These are phyloP conservation scores for Fusarium algeriense DNA, from an alignment of 2,329 filamentous ascomycete genomes.

Conservation along the genomic window DNA sequence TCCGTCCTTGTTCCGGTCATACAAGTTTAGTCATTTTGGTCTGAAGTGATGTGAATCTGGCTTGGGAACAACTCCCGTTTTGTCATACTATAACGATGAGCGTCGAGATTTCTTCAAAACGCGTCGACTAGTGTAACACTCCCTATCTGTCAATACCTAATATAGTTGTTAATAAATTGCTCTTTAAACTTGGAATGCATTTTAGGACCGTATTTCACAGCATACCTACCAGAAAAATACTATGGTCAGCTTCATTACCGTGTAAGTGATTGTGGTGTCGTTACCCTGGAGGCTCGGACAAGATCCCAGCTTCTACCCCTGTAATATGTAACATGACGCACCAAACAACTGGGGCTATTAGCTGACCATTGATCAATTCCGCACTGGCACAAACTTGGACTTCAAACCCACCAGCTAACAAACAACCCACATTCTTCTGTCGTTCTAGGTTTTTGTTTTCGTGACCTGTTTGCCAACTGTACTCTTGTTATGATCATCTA, in stretches of 20 bases:
- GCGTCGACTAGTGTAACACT: background rate
- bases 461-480: background rate
- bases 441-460: background rate
- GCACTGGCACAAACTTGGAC: slow-evolving; percentile 16
- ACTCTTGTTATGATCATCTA: slow-evolving; percentile 17
- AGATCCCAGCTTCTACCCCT: slow-evolving; percentile 13
- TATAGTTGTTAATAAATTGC: no score
- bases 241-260: background rate
- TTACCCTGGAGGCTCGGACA: slow-evolving; percentile 17
- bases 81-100: rapidly evolving
- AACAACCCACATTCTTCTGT: slow-evolving; percentile 4
- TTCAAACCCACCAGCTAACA: slow-evolving; percentile 12
- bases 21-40: background rate
- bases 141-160: background rate
- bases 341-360: slow-evolving; percentile 13
- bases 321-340: slow-evolving; percentile 24
- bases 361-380: slow-evolving; percentile 28
- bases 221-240: background rate
- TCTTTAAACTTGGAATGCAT: background rate
- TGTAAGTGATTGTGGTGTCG: slow-evolving; percentile 5
- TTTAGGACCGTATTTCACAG: no score
- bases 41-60: rapidly evolving
- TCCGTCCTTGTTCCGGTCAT: no score
- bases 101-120: no score
- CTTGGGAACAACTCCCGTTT: rapidly evolving